Evolutionary conservation across 805 yeast genomes (phyloP), one percentile per base, ranked within the genome.

Genomic region (Yarrowia yakushimensis): DNA sequence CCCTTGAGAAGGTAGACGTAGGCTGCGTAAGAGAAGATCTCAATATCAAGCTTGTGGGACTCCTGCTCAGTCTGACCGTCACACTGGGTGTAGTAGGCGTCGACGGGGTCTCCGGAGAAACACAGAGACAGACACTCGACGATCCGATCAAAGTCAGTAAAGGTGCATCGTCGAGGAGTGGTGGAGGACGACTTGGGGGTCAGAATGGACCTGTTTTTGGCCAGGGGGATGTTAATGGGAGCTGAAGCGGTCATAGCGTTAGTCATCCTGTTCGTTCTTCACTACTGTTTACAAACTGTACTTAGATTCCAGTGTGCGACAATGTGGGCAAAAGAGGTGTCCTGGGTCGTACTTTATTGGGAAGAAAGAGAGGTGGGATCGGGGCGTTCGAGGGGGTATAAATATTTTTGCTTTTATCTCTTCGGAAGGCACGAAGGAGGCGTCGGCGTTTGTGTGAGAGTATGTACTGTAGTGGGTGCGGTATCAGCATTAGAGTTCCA

Each of bases 1-100:
- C 85, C 85, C 36, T 76, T 71, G 34, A 81, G 68, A 50, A 83
- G 74, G 54, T 81, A 78, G 48, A 82, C 81, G 69, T 82, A 82
- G 12, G 78, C 81, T 11, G 81, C 73, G 57, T 78, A 80, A 69
- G 83, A 86, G 67, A 80, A 84, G 59, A 82, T 75, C 1, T 84
- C 79, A 62, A 76, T 70, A 71, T 81, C 79, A 74, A 80, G 71
- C 67, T 77, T 74, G 65, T 75, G 69, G 71, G 63, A 62, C 76
- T 81, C 65, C 71, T 66, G 22, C 67, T 67, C n/a, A 70, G 72
- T 61, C 73, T 73, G 45, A 68, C 70, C 62, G 76, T 78, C 48
- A 73, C 77, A 10, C 39, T 48, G 37, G 13, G 55, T 48, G 55
- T 48, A 48, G 39, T 48, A 48, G 39, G 55, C 55, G 30, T 48